Evolutionary conservation across 2,329 filamentous ascomycete genomes (phyloP), one percentile per base, ranked within the genome.

Genomic region (Diplodia intermedia): DNA sequence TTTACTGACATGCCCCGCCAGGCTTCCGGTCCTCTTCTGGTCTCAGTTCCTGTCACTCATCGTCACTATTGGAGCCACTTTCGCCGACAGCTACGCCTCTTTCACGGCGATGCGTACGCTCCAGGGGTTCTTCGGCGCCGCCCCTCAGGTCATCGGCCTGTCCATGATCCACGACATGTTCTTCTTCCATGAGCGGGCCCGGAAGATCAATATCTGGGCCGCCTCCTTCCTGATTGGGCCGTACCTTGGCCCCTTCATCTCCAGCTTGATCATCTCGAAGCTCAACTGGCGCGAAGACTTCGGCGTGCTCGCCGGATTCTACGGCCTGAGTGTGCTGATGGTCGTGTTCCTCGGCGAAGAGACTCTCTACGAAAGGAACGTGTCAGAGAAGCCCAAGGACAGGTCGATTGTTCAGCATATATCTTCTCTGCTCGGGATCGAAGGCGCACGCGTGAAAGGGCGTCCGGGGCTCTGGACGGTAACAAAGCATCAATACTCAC

Each of bases 151-250:
- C 12, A 71, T 73, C 43, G 74, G 74, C 20, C 66, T 77, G 18
- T 71, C 69, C 20, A 73, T 73, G 23, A 71, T 79, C 12, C 76
- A 79, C 54, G 77, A 79, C 55, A 75, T 79, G 76, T 79, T 79
- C 71, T 79, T 72, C 72, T 78, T 79, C 70, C 76, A 79, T 55
- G 77, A 79, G 65, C 76, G 76, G 54, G 75, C 77, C 2, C 70
- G 77, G 7, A 78, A 76, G 57, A 74, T 78, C 67, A 77, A 76
- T 23, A 55, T 68, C 31, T 68, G 66, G 66, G 71, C 70, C 11
- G 70, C 71, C 7, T 63, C 65, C 3, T 72, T 71, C 60, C 62
- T 72, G 4, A 66, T 71, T 20, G 71, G 66, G n/a, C 76, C 76
- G 2, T 78, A 77, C 65, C 70, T 77, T 6, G 76, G 75, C 1